phyloP scores from a whole-genome alignment of 345 rosid genomes.

The Melastoma malabathricum region DNA sequence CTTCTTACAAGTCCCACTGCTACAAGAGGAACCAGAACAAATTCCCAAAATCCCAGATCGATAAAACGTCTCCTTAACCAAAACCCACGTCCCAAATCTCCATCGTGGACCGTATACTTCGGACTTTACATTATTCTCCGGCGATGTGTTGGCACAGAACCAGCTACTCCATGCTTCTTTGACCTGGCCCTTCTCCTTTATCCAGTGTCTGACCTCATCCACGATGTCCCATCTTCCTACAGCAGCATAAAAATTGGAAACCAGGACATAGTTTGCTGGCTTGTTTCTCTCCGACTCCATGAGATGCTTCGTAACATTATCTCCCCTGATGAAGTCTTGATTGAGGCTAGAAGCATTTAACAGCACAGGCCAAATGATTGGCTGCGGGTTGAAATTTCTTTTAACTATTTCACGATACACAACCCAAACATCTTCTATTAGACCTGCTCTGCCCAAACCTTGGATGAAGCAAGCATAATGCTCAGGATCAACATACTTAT shows the following conservation, averaged over 20 bases:
- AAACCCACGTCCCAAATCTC: too few relatives aligned
- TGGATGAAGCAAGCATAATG: constrained; percentile 60
- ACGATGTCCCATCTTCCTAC: constrained; percentile 49
- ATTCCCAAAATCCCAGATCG: too few relatives aligned
- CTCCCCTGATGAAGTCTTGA: constrained; percentile 43
- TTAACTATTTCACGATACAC: constrained; percentile 27
- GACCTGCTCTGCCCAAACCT: constrained; percentile 54
- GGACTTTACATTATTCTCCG: not conserved
- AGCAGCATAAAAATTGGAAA: constrained; percentile 59
- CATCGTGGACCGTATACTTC: too few relatives aligned
- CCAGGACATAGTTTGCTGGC: constrained; percentile 28
- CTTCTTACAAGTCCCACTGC: too few relatives aligned
- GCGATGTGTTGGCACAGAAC: constrained; percentile 10
- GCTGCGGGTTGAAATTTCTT: constrained; percentile 16
- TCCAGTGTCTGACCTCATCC: constrained; percentile 30
- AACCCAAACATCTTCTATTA: constrained; percentile 42
- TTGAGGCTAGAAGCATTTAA: constrained; percentile 49
- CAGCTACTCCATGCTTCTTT: constrained; percentile 59
- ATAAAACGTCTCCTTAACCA: too few relatives aligned
- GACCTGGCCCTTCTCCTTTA: constrained; percentile 33
- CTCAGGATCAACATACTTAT: constrained; percentile 37
- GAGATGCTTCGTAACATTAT: constrained; percentile 40
- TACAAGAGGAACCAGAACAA: too few relatives aligned
- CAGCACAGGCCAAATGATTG: constrained; percentile 37
- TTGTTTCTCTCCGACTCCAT: constrained; percentile 35